Evolutionary conservation across 768 basidiomycete genomes (phyloP).

Genomic region (Suillus bovinus): DNA sequence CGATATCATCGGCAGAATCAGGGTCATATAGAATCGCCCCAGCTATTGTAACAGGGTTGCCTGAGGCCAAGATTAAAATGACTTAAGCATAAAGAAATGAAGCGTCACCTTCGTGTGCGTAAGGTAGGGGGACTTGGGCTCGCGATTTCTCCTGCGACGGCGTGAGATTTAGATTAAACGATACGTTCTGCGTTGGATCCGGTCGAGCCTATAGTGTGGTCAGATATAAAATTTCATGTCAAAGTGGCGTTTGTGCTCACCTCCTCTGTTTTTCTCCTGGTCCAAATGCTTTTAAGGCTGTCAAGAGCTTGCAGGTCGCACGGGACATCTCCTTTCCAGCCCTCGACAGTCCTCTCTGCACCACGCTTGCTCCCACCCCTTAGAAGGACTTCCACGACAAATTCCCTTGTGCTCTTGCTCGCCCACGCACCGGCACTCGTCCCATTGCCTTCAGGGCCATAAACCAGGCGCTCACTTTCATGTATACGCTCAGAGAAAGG

Average conservation of each 20-base stretch:
- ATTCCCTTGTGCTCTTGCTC: conserved; percentile 42
- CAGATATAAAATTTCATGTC: conserved; percentile 1
- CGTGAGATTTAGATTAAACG: conserved; percentile 89
- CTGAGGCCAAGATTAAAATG: conserved; percentile 24
- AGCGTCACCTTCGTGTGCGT: conserved; percentile 79
- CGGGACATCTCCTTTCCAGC: conserved; percentile 48
- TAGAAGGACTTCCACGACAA: conserved; percentile 62
- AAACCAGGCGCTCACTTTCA: conserved; percentile 62
- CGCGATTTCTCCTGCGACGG: conserved; percentile 77
- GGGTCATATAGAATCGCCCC: conserved; percentile 84
- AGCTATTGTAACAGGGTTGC: conserved; percentile 28
- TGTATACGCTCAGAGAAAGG: conserved; percentile 62
- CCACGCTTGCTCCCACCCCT: conserved; percentile 48
- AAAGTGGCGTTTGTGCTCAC: conserved; percentile 31
- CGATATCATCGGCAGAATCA: conserved; percentile 91
- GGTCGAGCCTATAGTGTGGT: conserved; percentile 33
- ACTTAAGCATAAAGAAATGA: conserved; percentile 5
- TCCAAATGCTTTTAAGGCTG: conserved; percentile 50
- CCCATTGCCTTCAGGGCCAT: conserved; percentile 55
- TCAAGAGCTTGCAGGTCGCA: conserved; percentile 54
- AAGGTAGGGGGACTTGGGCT: conserved; percentile 85
- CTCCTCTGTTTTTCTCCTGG: conserved; percentile 33
- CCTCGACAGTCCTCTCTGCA: conserved; percentile 64
- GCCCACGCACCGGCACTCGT: conserved; percentile 27
- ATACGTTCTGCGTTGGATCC: conserved; percentile 67